Conservation (phyloP, 75 land plant genomes). For the Ceratopteris richardii region DNA sequence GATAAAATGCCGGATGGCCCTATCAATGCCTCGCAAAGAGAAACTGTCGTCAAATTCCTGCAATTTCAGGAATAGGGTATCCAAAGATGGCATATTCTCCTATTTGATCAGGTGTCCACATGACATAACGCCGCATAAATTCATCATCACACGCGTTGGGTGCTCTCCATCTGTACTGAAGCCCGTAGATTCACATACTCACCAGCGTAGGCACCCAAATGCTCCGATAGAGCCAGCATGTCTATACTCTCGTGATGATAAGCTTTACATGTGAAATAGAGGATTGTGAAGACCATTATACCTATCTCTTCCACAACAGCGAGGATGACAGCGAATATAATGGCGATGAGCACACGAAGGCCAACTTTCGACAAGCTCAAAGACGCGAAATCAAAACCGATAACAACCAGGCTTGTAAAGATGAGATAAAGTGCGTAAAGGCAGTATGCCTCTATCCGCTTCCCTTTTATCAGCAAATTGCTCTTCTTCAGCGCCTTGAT, state of each 20-base stretch:
- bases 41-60: too few species aligned
- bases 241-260: slow-evolving; percentile 78
- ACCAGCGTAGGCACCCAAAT: slow-evolving; percentile 64
- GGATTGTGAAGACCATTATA: slow-evolving; percentile 50
- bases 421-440: not conserved
- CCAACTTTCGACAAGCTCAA: not conserved
- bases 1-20: too few species aligned
- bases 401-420: not conserved
- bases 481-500: slow-evolving; percentile 61
- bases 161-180: not conserved
- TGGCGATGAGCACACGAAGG: not conserved
- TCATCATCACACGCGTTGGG: not conserved
- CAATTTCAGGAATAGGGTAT: too few species aligned
- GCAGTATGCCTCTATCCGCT: slow-evolving; percentile 13
- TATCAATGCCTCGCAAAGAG: too few species aligned
- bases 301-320: slow-evolving; percentile 18
- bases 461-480: slow-evolving; percentile 50
- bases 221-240: slow-evolving; percentile 52
- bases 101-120: too few species aligned
- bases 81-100: too few species aligned
- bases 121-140: too few species aligned
- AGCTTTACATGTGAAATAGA: slow-evolving; percentile 82
- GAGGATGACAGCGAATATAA: not conserved
- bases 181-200: slow-evolving; percentile 37
- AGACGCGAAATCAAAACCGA: not conserved